Evolutionary conservation across 129 eudicot genomes (phyloP).

Genomic region (Sambucus nigra): DNA sequence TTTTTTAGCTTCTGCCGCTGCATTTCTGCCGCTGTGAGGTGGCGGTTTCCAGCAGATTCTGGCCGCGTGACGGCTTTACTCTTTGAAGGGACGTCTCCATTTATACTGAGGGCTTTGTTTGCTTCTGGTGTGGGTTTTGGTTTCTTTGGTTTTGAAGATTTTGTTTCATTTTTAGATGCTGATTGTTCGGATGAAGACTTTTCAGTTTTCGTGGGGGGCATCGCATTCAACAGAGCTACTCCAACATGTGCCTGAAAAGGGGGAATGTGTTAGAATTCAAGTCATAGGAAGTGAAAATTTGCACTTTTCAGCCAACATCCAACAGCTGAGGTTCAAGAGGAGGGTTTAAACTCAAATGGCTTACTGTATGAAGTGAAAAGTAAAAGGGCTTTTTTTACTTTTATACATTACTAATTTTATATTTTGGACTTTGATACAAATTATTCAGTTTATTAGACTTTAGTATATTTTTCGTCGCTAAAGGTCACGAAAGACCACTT

Average conservation of each 20-base stretch:
- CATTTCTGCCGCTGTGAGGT: constrained; percentile 60
- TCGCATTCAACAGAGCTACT: constrained; percentile 74
- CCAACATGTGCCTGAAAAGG: constrained; percentile 98
- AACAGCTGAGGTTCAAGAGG: too few relatives aligned
- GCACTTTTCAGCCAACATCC: too few relatives aligned
- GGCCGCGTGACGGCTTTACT: constrained; percentile 22
- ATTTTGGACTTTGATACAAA: too few relatives aligned
- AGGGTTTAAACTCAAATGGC: too few relatives aligned
- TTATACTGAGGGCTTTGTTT: constrained; percentile 12
- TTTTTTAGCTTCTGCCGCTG: constrained; percentile 70
- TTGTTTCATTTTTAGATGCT: constrained; percentile 26
- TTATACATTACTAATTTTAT: too few relatives aligned
- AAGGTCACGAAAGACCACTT: too few relatives aligned
- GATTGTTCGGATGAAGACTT: constrained; percentile 40
- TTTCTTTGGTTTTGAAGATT: constrained; percentile 45
- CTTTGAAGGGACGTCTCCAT: constrained; percentile 34
- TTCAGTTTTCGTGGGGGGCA: constrained; percentile 36
- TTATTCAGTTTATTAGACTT: too few relatives aligned
- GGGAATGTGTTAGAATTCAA: too few relatives aligned
- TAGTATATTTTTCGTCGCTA: too few relatives aligned
- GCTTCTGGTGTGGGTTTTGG: constrained; percentile 36
- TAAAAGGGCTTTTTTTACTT: too few relatives aligned
- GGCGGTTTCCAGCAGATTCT: constrained; percentile 48
- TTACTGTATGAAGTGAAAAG: too few relatives aligned
- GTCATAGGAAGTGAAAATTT: too few relatives aligned